These are phyloP conservation scores for Leccinum barrowsii DNA, from an alignment of 768 basidiomycete species.

Conservation along the genomic window DNA sequence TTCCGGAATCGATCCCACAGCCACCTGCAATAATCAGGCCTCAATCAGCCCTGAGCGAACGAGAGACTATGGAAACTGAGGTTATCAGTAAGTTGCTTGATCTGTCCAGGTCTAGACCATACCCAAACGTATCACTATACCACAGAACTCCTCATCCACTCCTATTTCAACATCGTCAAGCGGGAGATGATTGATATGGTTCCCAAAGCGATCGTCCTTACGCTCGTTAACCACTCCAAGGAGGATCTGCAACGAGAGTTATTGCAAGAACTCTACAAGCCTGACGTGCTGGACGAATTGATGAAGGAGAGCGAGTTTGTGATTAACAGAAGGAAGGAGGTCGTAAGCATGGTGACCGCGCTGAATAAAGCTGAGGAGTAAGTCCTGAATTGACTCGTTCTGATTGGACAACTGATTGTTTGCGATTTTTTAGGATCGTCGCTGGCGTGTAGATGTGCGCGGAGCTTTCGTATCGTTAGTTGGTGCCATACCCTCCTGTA, in stretches of 20 bases:
- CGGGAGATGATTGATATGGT: conserved; percentile 99
- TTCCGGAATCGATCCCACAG: conserved; percentile 28
- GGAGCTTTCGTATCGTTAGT: conserved; percentile 11
- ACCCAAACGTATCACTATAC: conserved; percentile 29
- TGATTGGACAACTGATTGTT: conserved; percentile 10
- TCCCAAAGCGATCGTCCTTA: conserved; percentile 90
- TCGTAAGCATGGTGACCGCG: conserved; percentile 87
- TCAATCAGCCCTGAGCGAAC: conserved; percentile 84
- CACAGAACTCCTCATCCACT: conserved; percentile 89
- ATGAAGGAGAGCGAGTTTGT: conserved; percentile 93
- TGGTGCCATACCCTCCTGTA: conserved; percentile 31
- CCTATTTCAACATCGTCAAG: conserved; percentile 98
- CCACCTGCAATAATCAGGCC: conserved; percentile 89
- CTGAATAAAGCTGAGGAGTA: conserved; percentile 98
- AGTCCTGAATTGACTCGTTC: conserved; percentile 40
- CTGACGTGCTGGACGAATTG: conserved; percentile 91
- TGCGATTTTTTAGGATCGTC: conserved; percentile 45
- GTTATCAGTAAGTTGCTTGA: conserved; percentile 84
- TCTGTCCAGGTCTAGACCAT: neutral
- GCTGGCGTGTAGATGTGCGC: conserved; percentile 49
- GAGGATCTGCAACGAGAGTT: conserved; percentile 94
- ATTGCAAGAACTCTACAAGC: conserved; percentile 94
- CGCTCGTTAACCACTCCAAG: conserved; percentile 89
- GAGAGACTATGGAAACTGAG: conserved; percentile 98
- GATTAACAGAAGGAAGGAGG: conserved; percentile 89